Base-by-base conservation (phyloP, 2,329 filamentous ascomycete genomes). In the Beauveria scarabaeidicola region DNA sequence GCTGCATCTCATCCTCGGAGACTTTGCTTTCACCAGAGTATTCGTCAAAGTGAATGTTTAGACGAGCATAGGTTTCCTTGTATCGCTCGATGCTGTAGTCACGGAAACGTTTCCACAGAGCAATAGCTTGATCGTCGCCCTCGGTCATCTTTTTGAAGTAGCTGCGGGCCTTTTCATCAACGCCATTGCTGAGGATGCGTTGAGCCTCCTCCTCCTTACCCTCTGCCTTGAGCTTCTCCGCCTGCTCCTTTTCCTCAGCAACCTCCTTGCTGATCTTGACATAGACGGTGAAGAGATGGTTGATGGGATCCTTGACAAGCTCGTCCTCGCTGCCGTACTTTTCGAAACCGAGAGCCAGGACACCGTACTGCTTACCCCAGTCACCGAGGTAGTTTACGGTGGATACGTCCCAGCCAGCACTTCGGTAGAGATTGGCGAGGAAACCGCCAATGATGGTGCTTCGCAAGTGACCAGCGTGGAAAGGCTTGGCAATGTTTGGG, bases 401-500 rank as follows among this genome's bases (percentile, higher is more conserved):
- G 56, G 79, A 73, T 0, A 90, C 86, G 40, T 91, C 84, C 87
- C 87, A 91, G 53, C 88, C 89, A 38, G 84, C 84, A 36, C 76
- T 77, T 66, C 87, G 80, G 70, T 90, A 88, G 19, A 91, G 74
- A 69, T 90, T 90, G 23, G 86, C 77, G 44, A 91, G 77, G 74
- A 91, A 91, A 43, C 87, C 87, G 52, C 88, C 88, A 62, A 91
- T 91, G 69, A 91, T 91, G 41, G 88, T 92, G 66, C 85, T 88
- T 68, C 89, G 81, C 66, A 91, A 76, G 72, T 92, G 88, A 13
- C 88, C 87, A 43, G 88, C 88, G 69, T 91, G 88, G 77, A 91
- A 91, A 25, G 88, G 89, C 74, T 93, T 93, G 50, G 90, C 90
- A 61, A 94, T 91, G 71, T 94, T 94, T 54, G 90, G 90, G 8